Base-by-base conservation (phyloP, 2,329 filamentous ascomycete genomes). In the Exophiala calicioides region DNA sequence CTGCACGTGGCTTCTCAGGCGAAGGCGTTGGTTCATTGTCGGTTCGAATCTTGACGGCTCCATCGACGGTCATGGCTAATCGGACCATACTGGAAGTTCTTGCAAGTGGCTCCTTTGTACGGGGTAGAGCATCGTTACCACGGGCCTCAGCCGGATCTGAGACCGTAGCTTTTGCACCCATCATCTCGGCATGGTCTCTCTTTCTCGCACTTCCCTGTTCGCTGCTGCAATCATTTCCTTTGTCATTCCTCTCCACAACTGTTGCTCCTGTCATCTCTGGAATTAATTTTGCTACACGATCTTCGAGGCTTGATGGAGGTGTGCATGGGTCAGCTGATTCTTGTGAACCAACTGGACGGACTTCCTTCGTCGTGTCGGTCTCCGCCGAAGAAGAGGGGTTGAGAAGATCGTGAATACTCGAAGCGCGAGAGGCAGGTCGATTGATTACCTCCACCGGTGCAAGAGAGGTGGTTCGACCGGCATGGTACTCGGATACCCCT, bases 21-120 rank as follows among this genome's bases (percentile, higher is more conserved):
- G 85, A 88, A 2, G 87, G 86, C 2, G 85, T 85, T 21, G 78
- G 75, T 53, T 85, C 81, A 52, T 84, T 78, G 44, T 85, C 75
- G 12, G 79, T 81, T 16, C 90, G 81, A 40, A 96, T 76, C 60
- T 91, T 86, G n/a, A 91, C 91, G 62, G 90, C 91, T 57, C 91
- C 91, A 62, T 96, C 89, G 23, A 90, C 78, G 13, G 88, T 93
- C 61, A 93, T 82, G 1, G 88, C 89, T 20, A 96, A 76, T 37
- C 89, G 84, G 47, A 95, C 78, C 77, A 37, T 67, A 65, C 21
- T 66, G 62, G 39, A 67, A 56, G 48, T 70, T 68, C 16, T 68
- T 64, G 20, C 66, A 9, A 57, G 37, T 6, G 57, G 47, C 26
- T 54, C 53, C 10, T 50, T 58, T 12, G 23, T 36, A 24, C 26